Base-by-base conservation (phyloP, 164 flowering plant species). In the Buxus sempervirens region DNA sequence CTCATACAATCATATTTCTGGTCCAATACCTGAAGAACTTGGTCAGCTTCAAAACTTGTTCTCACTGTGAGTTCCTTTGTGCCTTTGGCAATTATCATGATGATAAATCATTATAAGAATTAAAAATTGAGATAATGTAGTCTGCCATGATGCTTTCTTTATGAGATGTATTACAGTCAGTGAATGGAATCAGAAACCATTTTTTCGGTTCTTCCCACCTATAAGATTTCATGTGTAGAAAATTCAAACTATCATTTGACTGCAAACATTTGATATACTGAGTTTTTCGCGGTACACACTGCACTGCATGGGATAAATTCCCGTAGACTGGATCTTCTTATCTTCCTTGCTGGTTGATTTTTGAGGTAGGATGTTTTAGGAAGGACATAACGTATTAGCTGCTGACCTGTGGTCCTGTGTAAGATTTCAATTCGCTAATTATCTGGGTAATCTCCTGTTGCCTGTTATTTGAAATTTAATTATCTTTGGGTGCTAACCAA, bases 11-110 rank as follows among this genome's bases (percentile, higher is more conserved):
- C 84, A 80, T 27, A 85, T 95, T 28, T 75, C 85, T 10, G 97
- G 99, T 18, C 48, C 75, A 20, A 82, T 95, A 68, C 97, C 99
- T 60, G 81, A 84, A 73, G 97, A 90, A 70, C 84, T 95, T 49
- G 77, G 88, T 60, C 97, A 92, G 78, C 96, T 92, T 45, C 97
- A 89, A 58, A 88, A 82, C 72, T 57, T 95, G 70, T 79, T 78
- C 73, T 83, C 78, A 63, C 70, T 95, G 99, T 95, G 77, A 83
- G 97, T 82, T 65, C 18, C 27, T 54, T 0, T 38, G 15, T 32
- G 38, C 38, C 3, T 3, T 32, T 32, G 3, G 38, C 7, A 32
- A 32, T 32, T 32, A n/a, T n/a, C n/a, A n/a, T n/a, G n/a, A n/a
- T n/a, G n/a, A n/a, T n/a, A n/a, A n/a, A n/a, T n/a, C n/a, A n/a